phyloP scores from a whole-genome alignment of 1,139 yeast species.

The Geotrichum reessii region DNA sequence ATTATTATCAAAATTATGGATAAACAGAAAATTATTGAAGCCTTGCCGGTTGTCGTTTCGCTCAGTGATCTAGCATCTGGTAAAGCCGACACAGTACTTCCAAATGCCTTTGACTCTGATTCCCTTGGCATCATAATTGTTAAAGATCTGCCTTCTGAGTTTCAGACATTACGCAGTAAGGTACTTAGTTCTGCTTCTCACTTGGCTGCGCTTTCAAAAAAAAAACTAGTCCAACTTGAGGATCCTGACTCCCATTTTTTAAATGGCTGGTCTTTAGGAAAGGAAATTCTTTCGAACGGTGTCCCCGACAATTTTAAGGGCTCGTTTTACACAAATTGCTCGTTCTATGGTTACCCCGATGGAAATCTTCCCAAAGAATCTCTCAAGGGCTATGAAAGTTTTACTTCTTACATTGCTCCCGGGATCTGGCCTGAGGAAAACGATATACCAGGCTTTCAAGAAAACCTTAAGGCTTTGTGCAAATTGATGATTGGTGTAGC shows the following conservation, averaged over 20 bases:
- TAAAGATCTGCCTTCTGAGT: constrained; percentile 42
- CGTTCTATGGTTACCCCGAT: constrained; percentile 44
- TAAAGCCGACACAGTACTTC: constrained; percentile 35
- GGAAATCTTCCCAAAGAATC: constrained; percentile 44
- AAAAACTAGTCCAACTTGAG: constrained; percentile 41
- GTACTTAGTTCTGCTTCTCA: constrained; percentile 46
- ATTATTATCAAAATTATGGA: neutral
- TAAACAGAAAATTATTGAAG: neutral
- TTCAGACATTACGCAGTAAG: constrained; percentile 38
- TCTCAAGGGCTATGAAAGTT: constrained; percentile 34
- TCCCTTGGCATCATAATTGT: constrained; percentile 52
- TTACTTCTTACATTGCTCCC: constrained; percentile 45
- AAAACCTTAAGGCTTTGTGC: constrained; percentile 35
- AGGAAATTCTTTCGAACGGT: constrained; percentile 43
- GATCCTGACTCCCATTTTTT: constrained; percentile 48
- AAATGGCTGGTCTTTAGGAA: constrained; percentile 65
- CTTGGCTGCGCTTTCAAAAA: constrained; percentile 43
- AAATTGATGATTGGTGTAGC: constrained; percentile 49
- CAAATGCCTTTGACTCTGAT: constrained; percentile 51
- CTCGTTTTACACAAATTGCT: constrained; percentile 56
- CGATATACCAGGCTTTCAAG: constrained; percentile 28
- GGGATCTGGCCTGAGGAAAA: constrained; percentile 52
- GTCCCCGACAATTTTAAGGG: constrained; percentile 52
- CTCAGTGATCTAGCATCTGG: constrained; percentile 39
- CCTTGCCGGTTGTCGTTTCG: constrained; percentile 32